Evolutionary conservation across 768 basidiomycete genomes (phyloP).

Genomic region (Lactarius vividus): DNA sequence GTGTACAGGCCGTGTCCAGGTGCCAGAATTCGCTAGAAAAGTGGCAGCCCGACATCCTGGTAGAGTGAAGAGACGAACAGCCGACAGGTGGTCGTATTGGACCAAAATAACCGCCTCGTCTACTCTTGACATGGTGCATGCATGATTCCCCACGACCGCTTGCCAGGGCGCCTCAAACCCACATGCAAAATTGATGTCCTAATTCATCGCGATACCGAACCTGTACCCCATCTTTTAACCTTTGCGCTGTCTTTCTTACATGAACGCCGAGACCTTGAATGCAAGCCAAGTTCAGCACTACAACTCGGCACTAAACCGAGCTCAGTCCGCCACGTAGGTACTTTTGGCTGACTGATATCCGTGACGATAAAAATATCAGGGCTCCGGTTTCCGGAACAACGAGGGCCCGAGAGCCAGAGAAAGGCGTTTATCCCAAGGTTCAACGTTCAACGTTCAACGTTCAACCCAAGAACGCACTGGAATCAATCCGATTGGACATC

Average conservation of each 20-base stretch:
- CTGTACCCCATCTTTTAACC: not conserved
- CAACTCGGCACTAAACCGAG: not conserved
- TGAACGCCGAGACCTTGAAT: not conserved
- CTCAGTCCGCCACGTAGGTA: not conserved
- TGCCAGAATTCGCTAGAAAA: slow-evolving; percentile 31
- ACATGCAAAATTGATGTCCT: not conserved
- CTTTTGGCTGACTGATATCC: not conserved
- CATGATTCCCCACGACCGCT: not conserved
- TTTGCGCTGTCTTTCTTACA: not conserved
- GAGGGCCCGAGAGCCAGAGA: not conserved
- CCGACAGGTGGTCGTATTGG: not conserved
- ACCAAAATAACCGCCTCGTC: not conserved
- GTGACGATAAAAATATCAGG: not conserved
- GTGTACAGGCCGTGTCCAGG: slow-evolving; percentile 46
- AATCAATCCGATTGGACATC: not conserved
- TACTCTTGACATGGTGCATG: not conserved
- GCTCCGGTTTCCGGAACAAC: not conserved
- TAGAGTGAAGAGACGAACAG: not conserved
- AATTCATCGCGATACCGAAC: not conserved
- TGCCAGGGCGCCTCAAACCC: not conserved
- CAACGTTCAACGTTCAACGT: too few relatives aligned
- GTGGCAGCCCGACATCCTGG: slow-evolving; percentile 14
- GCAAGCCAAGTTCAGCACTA: not conserved
- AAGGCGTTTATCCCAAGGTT: not conserved
- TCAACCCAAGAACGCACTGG: not conserved